A percentile compares a stretch with the other conserved stretches of the same genome.
Conservation (phyloP, 2,329 filamentous ascomycete species). For the Neofusicoccum cordaticola region DNA sequence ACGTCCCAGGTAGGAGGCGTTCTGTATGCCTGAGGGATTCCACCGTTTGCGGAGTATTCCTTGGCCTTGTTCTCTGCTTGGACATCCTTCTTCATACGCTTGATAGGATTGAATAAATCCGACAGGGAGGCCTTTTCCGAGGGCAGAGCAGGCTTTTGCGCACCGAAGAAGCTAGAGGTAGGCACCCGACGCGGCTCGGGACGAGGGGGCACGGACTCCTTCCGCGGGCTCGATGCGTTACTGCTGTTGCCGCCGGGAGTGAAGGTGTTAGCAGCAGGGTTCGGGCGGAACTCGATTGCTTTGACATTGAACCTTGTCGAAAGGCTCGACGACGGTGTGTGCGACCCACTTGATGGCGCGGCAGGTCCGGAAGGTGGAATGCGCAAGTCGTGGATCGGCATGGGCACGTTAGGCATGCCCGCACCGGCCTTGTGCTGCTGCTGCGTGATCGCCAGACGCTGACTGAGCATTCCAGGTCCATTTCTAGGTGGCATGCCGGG, state of each 20-base stretch:
- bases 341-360: slow-evolving; percentile 47
- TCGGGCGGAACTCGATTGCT: slow-evolving; percentile 79
- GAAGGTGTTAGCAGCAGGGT: slow-evolving; percentile 75
- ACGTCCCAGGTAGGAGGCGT: slow-evolving; percentile 84
- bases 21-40: slow-evolving; percentile 79
- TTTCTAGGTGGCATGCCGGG: slow-evolving; percentile 37
- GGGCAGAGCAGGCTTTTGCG: slow-evolving; percentile 67
- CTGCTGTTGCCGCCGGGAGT: slow-evolving; percentile 65
- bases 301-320: slow-evolving; percentile 60
- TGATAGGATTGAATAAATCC: slow-evolving; percentile 60
- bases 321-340: slow-evolving; percentile 53
- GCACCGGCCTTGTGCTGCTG: slow-evolving; percentile 48
- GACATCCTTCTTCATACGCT: slow-evolving; percentile 67
- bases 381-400: slow-evolving; percentile 64
- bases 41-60: slow-evolving; percentile 73
- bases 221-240: slow-evolving; percentile 67
- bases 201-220: slow-evolving; percentile 43
- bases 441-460: slow-evolving; percentile 52
- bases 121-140: slow-evolving; percentile 54
- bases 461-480: slow-evolving; percentile 47
- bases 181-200: slow-evolving; percentile 31
- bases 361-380: slow-evolving; percentile 71
- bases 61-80: slow-evolving; percentile 50
- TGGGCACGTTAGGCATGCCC: slow-evolving; percentile 49
- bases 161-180: slow-evolving; percentile 57